Evolutionary conservation across 768 basidiomycete species (phyloP).

Genomic region (Ramaria sp.): DNA sequence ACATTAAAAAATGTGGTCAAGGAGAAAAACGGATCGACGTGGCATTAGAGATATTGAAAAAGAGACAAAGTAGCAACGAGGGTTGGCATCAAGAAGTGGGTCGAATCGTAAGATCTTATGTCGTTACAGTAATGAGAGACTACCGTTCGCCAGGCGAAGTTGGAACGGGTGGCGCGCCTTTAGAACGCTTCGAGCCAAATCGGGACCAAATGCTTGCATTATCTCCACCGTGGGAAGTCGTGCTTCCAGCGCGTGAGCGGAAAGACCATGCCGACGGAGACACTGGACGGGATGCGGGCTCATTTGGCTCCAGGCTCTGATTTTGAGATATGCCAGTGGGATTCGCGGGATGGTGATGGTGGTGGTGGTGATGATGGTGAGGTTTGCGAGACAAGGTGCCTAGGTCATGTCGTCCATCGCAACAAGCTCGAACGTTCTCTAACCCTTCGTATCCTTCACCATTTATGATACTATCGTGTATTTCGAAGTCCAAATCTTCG

Average conservation of each 20-base stretch:
- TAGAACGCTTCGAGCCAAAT: constrained; percentile 11
- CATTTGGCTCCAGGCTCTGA: constrained; percentile 31
- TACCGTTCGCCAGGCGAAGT: background rate
- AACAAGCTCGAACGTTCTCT: constrained; percentile 91
- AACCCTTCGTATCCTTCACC: constrained; percentile 84
- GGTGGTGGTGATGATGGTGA: constrained; percentile 49
- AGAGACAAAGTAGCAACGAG: background rate
- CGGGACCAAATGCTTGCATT: constrained; percentile 9
- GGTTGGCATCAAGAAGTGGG: background rate
- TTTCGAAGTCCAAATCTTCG: constrained; percentile 72
- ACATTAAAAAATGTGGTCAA: background rate
- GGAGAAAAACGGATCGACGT: background rate
- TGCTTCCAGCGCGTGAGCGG: constrained; percentile 69
- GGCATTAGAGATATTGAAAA: background rate
- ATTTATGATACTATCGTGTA: constrained; percentile 61
- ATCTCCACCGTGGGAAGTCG: constrained; percentile 54
- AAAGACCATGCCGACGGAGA: constrained; percentile 76
- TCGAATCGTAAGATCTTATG: background rate
- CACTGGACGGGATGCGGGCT: constrained; percentile 42
- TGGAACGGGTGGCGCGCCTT: constrained; percentile 7
- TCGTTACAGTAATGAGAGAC: background rate
- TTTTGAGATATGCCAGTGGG: constrained; percentile 21
- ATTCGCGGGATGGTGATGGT: constrained; percentile 34
- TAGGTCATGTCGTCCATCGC: constrained; percentile 80
- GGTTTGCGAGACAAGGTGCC: constrained; percentile 37